Evolutionary conservation across 1,284 basidiomycete genomes (phyloP), one percentile per base, ranked within the genome.

Genomic region (Fistulina hepatica): DNA sequence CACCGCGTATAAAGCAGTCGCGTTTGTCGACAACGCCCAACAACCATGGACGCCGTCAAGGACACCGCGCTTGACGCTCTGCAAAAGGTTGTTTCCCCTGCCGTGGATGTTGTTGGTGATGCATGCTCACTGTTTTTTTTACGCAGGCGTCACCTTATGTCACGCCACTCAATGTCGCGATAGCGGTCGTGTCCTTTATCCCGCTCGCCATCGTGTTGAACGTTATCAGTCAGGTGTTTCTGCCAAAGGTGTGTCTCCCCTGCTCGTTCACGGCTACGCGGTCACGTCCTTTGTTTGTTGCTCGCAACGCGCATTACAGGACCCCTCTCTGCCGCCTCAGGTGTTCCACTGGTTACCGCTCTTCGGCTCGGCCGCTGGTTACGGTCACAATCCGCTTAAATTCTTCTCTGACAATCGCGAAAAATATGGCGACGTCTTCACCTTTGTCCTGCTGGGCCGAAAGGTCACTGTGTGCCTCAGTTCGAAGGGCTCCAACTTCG

Each of bases 381-480:
- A 91, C 51, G 88, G 88, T 27, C 78, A 82, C 55, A 81, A 90
- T 57, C 88, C 88, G 4, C 71, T 89, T 54, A 76, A 71, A 48
- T 90, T 92, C 61, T 73, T 89, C 61, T 76, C 78, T 47, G 64
- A 71, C 28, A 80, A 75, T 56, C 73, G 82, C 43, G 81, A 86
- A 48, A 94, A 93, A 76, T 72, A 80, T 45, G 80, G 76, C 41
- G 61, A 79, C 43, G 79, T 97, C n/a, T 98, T 97, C 64, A 95
- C 94, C 0, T 97, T 94, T 58, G 67, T 91, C 33, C 67, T 99
- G 7, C 65, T 97, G 31, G 94, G 94, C 31, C 77, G 90, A 43
- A 78, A 76, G 39, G 76, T 97, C 48, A 97, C 94, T 1, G 93
- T 94, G 39, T 83, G 91, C 2, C 71, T 99, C 19, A 89, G 93